These are phyloP conservation scores for Aschersonia sp. DNA, from an alignment of 2,329 filamentous ascomycete species.

Conservation along the genomic window DNA sequence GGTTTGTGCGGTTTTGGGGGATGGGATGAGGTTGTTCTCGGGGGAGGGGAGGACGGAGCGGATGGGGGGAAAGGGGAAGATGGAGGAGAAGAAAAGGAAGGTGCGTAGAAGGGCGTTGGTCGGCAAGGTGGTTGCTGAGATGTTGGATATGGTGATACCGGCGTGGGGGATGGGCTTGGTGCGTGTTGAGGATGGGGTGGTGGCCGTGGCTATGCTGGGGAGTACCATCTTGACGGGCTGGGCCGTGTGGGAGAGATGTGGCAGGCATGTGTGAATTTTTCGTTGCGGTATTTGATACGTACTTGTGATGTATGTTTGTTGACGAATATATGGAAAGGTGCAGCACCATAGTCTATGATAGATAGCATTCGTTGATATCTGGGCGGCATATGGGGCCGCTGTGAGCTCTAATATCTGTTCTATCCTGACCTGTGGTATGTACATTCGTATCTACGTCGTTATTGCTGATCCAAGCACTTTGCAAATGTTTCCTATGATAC, in stretches of 20 bases:
- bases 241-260: slow-evolving; percentile 45
- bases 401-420: too few species aligned
- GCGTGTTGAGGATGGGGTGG: slow-evolving; percentile 29
- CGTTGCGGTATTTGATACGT: neutral
- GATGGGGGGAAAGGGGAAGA: neutral
- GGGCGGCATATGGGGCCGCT: too few species aligned
- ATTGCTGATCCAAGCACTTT: too few species aligned
- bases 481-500: too few species aligned
- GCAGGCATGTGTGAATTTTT: slow-evolving; percentile 1
- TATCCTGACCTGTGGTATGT: too few species aligned
- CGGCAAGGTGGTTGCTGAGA: slow-evolving; percentile 35
- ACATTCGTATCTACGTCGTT: too few species aligned
- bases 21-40: slow-evolving; percentile 3
- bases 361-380: too few species aligned
- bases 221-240: slow-evolving; percentile 46
- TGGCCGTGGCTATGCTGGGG: slow-evolving; percentile 44
- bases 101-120: slow-evolving; percentile 10
- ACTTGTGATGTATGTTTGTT: neutral
- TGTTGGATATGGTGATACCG: slow-evolving; percentile 49
- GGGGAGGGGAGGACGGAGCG: slow-evolving; percentile 14
- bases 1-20: slow-evolving; percentile 29
- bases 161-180: slow-evolving; percentile 47
- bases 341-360: neutral
- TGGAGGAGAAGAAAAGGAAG: neutral
- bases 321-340: neutral